Conservation (phyloP, 139 green algal genomes). For the Pleodorina starrii region DNA sequence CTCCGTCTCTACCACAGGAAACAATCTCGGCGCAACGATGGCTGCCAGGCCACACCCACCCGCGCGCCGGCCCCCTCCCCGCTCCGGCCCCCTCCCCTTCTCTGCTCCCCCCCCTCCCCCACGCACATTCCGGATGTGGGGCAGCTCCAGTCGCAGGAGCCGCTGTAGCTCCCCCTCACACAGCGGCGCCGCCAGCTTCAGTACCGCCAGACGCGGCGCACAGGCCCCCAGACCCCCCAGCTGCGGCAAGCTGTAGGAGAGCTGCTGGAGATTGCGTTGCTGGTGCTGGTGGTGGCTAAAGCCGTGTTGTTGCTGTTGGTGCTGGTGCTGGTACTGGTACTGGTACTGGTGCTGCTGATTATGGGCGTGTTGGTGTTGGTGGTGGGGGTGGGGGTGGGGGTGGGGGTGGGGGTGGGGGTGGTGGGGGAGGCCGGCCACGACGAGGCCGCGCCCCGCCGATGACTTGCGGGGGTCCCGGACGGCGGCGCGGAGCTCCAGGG, state of each 20-base stretch:
- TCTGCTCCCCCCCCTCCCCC: background rate
- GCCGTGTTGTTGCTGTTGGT: background rate
- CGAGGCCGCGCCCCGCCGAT: no score
- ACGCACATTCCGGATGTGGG: background rate
- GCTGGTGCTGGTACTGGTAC: background rate
- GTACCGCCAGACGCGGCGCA: background rate
- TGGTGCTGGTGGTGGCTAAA: background rate
- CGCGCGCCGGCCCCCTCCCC: background rate
- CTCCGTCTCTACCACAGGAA: no score
- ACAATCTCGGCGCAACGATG: no score
- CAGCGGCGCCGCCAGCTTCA: constrained; percentile 16
- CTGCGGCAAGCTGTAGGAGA: no score
- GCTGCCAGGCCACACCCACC: no score
- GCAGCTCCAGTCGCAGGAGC: constrained; percentile 22
- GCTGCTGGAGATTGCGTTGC: background rate
- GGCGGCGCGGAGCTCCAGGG: constrained; percentile 23
- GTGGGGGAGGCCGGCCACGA: background rate
- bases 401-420: no score
- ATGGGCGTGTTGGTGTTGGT: no score
- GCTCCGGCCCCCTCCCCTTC: background rate
- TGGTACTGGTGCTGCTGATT: background rate
- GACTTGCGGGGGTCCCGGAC: background rate
- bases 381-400: no score
- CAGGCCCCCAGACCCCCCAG: background rate
- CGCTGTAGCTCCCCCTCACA: background rate